Conservation (phyloP, 768 basidiomycete species). For the Phanerochaete sordida region DNA sequence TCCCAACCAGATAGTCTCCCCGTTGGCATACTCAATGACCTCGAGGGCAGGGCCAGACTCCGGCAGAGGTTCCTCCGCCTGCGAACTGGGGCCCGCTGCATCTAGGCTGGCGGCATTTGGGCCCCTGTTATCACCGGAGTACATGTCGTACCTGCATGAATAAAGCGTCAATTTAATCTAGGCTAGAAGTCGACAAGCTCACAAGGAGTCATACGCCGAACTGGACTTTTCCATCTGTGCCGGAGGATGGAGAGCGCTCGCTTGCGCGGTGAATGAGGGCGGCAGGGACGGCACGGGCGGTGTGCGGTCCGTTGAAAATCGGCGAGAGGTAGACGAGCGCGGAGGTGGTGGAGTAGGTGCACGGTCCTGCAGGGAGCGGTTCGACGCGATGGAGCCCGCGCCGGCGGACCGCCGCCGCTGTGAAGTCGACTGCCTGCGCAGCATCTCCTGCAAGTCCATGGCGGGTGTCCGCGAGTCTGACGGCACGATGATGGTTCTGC, state of each 20-base stretch:
- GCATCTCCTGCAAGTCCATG: constrained; percentile 50
- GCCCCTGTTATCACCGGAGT: constrained; percentile 54
- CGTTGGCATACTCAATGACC: constrained; percentile 81
- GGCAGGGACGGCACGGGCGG: constrained; percentile 71
- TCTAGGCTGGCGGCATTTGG: constrained; percentile 34
- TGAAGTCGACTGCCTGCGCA: constrained; percentile 50
- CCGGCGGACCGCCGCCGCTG: constrained; percentile 62
- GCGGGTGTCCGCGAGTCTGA: constrained; percentile 60
- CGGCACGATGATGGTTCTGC: constrained; percentile 78
- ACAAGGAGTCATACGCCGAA: constrained; percentile 79
- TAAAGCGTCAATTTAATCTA: constrained; percentile 10
- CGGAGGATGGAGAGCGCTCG: constrained; percentile 33
- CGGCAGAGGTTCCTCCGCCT: constrained; percentile 22
- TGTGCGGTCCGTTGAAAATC: constrained; percentile 64
- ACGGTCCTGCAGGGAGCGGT: constrained; percentile 75
- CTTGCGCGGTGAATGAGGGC: constrained; percentile 41
- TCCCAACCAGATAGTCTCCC: constrained; percentile 79
- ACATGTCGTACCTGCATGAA: constrained; percentile 67
- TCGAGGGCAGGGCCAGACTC: constrained; percentile 61
- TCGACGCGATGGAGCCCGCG: constrained; percentile 51
- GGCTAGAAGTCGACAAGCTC: constrained; percentile 28
- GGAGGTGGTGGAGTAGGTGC: constrained; percentile 85
- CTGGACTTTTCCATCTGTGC: constrained; percentile 57
- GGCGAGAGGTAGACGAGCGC: constrained; percentile 44
- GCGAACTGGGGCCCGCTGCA: constrained; percentile 22